phyloP scores from a whole-genome alignment of 148 eudicot genomes.

The Rhododendron ferrugineum region DNA sequence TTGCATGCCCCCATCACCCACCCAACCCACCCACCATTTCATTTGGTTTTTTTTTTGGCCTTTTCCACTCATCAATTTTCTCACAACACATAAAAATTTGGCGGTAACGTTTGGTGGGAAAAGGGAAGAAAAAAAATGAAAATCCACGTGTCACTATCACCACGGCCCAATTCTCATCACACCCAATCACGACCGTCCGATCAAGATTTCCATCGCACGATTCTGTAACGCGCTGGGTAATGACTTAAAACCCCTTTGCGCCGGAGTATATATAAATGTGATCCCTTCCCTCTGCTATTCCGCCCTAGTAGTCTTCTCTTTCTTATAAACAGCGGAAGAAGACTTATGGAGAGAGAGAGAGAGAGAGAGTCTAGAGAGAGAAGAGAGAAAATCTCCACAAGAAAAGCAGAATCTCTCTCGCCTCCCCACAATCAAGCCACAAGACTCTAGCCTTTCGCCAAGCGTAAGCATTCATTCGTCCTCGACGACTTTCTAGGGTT shows the following conservation, averaged over 20 bases:
- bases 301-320: conserved; percentile 36
- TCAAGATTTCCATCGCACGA: neutral
- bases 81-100: conserved; percentile 16
- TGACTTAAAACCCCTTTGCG: neutral
- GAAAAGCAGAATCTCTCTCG: conserved; percentile 12
- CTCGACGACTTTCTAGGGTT: conserved; percentile 41
- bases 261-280: neutral
- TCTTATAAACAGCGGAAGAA: conserved; percentile 15
- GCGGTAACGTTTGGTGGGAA: conserved; percentile 65
- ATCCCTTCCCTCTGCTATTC: conserved; percentile 26
- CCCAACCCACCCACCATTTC: neutral
- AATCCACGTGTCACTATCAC: conserved; percentile 8
- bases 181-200: neutral
- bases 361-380: neutral
- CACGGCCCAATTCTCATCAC: neutral
- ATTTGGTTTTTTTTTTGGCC: neutral
- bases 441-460: conserved; percentile 9
- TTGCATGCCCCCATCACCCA: neutral
- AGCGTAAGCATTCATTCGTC: neutral
- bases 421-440: neutral
- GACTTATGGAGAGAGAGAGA: neutral
- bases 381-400: conserved; percentile 15
- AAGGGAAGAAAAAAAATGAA: neutral
- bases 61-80: neutral
- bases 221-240: neutral